Evolutionary conservation across 768 basidiomycete genomes (phyloP), one percentile per base, ranked within the genome.

Genomic region (Russula sp.): DNA sequence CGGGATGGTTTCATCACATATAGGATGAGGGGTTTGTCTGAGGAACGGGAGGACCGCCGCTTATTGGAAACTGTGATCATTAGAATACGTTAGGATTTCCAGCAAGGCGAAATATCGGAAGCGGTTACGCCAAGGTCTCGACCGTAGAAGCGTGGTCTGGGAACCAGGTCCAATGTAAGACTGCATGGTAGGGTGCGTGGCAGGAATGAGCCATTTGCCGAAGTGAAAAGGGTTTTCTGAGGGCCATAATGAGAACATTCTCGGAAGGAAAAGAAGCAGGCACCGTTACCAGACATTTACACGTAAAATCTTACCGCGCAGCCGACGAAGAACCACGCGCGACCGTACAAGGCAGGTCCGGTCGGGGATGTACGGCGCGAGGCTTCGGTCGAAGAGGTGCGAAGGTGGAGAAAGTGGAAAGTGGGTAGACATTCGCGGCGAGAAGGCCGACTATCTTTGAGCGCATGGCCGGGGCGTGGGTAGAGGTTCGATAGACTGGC

Each of bases 101-200:
- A n/a, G 50, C 20, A 60, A 46, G 65, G 68, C 56, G 62, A 64
- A 69, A 67, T 67, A 28, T 69, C 62, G 68, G 68, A 55, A 16
- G 32, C 62, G 58, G 65, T 26, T 55, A 62, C 56, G 44, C 57
- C 44, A 67, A 67, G 54, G 53, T 67, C 62, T 66, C 67, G 68
- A 42, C 66, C 65, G 18, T 67, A 30, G 67, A 69, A 63, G 67
- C 67, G 36, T 69, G 55, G 52, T 36, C 40, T 53, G 63, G 30
- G 65, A 49, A 57, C 54, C 59, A 63, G 65, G 61, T 56, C 59
- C 56, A 49, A 50, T 65, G 59, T 61, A 57, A 36, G 61, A 40
- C 57, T 58, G 57, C 58, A 67, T 46, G 44, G 57, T 38, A 44
- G 50, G 54, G 38, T 59, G 61, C 58, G 57, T 56, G 57, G 57